Evolutionary conservation across 768 basidiomycete species (phyloP).

Genomic region (Termitomyces eurrhizus): DNA sequence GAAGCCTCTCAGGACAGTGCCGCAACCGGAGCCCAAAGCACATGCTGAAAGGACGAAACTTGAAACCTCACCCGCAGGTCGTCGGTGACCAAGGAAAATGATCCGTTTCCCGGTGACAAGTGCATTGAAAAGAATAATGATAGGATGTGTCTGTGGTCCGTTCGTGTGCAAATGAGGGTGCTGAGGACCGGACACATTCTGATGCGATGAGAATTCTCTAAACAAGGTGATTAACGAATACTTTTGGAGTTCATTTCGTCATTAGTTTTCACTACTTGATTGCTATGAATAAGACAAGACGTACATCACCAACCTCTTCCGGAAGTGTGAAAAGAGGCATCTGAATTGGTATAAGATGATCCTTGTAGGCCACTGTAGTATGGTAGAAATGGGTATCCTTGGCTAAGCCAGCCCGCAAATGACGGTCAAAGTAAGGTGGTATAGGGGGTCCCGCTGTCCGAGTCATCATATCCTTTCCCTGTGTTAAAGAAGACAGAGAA

Average conservation of each 20-base stretch:
- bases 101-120: conserved; percentile 94
- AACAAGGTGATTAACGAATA: conserved; percentile 91
- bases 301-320: conserved; percentile 95
- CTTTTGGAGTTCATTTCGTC: conserved; percentile 33
- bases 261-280: neutral
- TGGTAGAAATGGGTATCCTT: conserved; percentile 97
- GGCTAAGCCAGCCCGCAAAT: conserved; percentile 42
- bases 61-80: conserved; percentile 88
- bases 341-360: conserved; percentile 83
- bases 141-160: conserved; percentile 86
- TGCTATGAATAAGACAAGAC: conserved; percentile 16
- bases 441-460: conserved; percentile 31
- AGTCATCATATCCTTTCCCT: conserved; percentile 36
- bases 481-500: conserved; percentile 60
- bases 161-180: conserved; percentile 95
- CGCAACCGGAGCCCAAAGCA: conserved; percentile 89
- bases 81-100: conserved; percentile 87
- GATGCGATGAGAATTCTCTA: conserved; percentile 67
- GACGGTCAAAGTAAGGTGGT: conserved; percentile 42
- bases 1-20: conserved; percentile 78
- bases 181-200: conserved; percentile 61
- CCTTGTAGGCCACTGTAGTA: conserved; percentile 79
- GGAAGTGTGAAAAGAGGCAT: conserved; percentile 87
- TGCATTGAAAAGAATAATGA: conserved; percentile 95
- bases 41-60: conserved; percentile 92